Base-by-base conservation (phyloP, 805 yeast species). In the Yamadazyma kitorensis region DNA sequence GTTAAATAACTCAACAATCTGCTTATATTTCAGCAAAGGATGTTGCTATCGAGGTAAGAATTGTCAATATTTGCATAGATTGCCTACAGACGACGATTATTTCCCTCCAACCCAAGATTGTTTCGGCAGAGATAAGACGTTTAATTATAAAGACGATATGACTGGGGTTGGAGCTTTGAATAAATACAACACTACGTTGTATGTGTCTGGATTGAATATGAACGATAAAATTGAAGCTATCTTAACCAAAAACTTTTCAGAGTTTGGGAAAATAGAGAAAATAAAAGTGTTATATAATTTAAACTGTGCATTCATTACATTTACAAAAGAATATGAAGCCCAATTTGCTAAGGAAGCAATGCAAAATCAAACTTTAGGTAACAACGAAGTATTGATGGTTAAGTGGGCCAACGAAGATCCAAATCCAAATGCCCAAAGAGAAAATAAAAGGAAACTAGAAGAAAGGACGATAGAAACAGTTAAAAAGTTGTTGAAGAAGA, bases 311-410 rank as follows among this genome's bases (percentile, higher is more conserved):
- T 89, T 91, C 61, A 75, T 93, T 5, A 81, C 84, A 1, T 91
- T 64, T 51, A 68, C 68, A 37, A 55, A 69, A 22, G 95, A 86
- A 48, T 55, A 72, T 14, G 80, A 74, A 51, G 97, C 97, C 0
- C 97, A 91, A 55, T 93, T 91, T 67, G 96, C 96, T 0, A 86
- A 86, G 49, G 98, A 91, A 56, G 95, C 95, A 1, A 86, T 91
- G 96, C 76, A 82, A 24, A 80, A 81, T 27, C 98, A 91, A 55
- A 72, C 84, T 6, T 54, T 89, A 6, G 54, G 46, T 16, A 78
- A 73, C 27, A 72, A 74, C 37, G 95, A 84, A 42, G 72, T 80
- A 0, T 57, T 89, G 27, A 74, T 70, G 40, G 75, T 89, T 1
- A 71, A 86, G 43, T 89, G 98, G 98, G 95, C 97, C 0, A 78